phyloP scores from a whole-genome alignment of 352 stramenopile genomes.

The Thalassiosira hispida region DNA sequence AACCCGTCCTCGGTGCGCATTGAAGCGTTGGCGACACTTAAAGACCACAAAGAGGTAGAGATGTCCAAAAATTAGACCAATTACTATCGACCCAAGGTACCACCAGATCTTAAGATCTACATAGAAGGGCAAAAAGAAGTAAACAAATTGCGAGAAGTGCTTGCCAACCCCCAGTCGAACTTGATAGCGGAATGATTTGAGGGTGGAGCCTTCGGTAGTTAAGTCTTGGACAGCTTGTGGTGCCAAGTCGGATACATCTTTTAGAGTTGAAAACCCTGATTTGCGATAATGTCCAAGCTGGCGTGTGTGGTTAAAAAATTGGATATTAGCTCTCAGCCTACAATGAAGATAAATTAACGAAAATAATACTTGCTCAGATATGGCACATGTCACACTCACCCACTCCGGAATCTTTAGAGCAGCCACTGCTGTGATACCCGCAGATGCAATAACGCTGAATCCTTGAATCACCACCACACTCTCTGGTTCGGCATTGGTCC shows the following conservation, averaged over 20 bases:
- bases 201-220: background rate
- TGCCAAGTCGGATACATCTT: conserved; percentile 28
- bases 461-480: conserved; percentile 39
- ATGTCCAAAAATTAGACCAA: conserved; percentile 38
- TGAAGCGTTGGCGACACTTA: conserved; percentile 29
- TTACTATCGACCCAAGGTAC: conserved; percentile 10
- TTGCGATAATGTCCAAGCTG: conserved; percentile 43
- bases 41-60: conserved; percentile 36
- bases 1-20: conserved; percentile 11
- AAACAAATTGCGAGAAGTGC: conserved; percentile 40
- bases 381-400: conserved; percentile 23
- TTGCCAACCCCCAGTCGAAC: conserved; percentile 40
- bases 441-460: conserved; percentile 32
- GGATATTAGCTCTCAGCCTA: background rate
- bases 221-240: conserved; percentile 18
- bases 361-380: background rate
- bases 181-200: conserved; percentile 44
- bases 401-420: conserved; percentile 50
- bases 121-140: conserved; percentile 52
- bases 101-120: conserved; percentile 27
- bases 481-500: conserved; percentile 41
- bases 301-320: background rate
- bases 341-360: background rate
- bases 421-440: conserved; percentile 23
- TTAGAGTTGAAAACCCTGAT: conserved; percentile 22